Evolutionary conservation across 805 yeast species (phyloP), one percentile per base, ranked within the genome.

Genomic region (Middelhovenomyces tepae): DNA sequence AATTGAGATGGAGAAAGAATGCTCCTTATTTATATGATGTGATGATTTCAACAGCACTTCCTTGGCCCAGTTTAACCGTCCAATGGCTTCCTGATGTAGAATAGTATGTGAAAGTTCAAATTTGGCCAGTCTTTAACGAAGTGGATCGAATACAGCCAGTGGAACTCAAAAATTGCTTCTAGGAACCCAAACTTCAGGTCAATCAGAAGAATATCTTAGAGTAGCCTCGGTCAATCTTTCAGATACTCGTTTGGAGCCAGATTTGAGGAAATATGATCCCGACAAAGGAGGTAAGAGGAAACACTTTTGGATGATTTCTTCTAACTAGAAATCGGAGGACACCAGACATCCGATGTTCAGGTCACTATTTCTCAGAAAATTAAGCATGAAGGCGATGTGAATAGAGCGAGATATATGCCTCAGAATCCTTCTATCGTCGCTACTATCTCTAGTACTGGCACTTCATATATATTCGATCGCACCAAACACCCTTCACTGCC

Each of bases 391-490:
- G 86, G 83, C 2, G 91, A 79, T 42, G 77, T 86, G 36, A 83
- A 84, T 50, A 69, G 72, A 40, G 76, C 81, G 0, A 64, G 78
- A 22, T 73, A 71, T 47, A 72, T 82, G 75, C 94, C 95, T 0
- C 89, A 80, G 44, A 87, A 87, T 47, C 91, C 91, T 1, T 91
- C 86, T 48, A 49, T 87, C 4, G 65, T 87, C 4, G 84, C 87
- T 2, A 70, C 85, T 13, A 72, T 76, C 7, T 73, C 81, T 27
- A 73, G 78, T 26, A 53, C 59, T 20, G 95, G 95, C 1, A 61
- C 68, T 9, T 62, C 78, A 8, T 72, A 67, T 32, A 57, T 87
- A 3, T 83, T 77, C 54, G 94, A 87, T 54, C 66, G 91, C 45
- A 86, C 96, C 0, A 85, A 83, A 51, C 94, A 84, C 53, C 67